Percentiles rank a stretch among this genome's conserved stretches.
Conservation (phyloP, 768 basidiomycete genomes). For the Lactarius pseudohatsudake region DNA sequence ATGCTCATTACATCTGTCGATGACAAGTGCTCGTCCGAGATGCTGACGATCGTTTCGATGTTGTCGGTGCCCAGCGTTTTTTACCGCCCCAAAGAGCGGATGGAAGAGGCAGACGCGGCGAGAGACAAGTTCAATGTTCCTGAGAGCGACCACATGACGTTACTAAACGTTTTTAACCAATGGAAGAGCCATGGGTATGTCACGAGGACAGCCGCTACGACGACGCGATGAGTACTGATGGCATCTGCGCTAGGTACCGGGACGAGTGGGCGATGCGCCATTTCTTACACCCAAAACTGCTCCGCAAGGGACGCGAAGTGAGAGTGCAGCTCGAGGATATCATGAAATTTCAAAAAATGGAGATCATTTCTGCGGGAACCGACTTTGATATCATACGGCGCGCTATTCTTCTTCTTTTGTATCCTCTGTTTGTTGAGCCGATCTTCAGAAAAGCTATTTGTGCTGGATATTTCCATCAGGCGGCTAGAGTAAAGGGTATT, state of each 20-base stretch:
- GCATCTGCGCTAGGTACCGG: slow-evolving; percentile 56
- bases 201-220: background rate
- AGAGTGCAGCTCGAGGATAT: slow-evolving; percentile 96
- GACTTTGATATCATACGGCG: slow-evolving; percentile 90
- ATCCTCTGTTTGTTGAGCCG: background rate
- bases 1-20: slow-evolving; percentile 97
- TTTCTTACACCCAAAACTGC: slow-evolving; percentile 93
- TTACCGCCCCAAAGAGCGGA: slow-evolving; percentile 93
- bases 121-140: slow-evolving; percentile 98
- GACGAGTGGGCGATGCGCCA: slow-evolving; percentile 96
- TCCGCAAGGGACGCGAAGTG: slow-evolving; percentile 94
- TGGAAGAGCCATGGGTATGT: slow-evolving; percentile 95
- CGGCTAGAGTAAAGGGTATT: slow-evolving; percentile 96
- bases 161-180: slow-evolving; percentile 95
- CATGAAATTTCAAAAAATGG: slow-evolving; percentile 99
- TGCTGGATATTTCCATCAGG: slow-evolving; percentile 98
- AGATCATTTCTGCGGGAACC: slow-evolving; percentile 84
- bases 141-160: slow-evolving; percentile 94
- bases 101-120: slow-evolving; percentile 97
- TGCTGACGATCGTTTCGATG: slow-evolving; percentile 99
- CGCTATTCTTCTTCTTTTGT: slow-evolving; percentile 24
- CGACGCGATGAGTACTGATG: slow-evolving; percentile 1
- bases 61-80: slow-evolving; percentile 97
- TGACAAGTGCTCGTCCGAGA: slow-evolving; percentile 89
- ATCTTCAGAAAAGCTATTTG: slow-evolving; percentile 85